Percentiles rank a stretch among this genome's conserved stretches.
Evolutionary conservation across 306 rosid genomes (phyloP).

Genomic region (Quercus engelmannii): DNA sequence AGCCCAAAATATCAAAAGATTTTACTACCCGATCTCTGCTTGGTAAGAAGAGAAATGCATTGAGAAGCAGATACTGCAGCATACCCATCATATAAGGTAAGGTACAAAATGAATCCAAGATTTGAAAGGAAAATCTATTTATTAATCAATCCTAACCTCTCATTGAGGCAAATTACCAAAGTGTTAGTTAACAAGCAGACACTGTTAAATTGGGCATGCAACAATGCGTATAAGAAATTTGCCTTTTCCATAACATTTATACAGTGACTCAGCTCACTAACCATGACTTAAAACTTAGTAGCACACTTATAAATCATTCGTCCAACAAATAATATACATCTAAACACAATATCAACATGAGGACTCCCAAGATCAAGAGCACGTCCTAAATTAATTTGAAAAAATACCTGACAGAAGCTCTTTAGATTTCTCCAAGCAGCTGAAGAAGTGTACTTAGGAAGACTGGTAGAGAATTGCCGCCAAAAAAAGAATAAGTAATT

Average conservation of each 20-base stretch:
- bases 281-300: not conserved
- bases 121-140: not conserved
- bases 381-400: not conserved
- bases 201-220: not conserved
- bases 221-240: not conserved
- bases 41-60: too few relatives aligned
- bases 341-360: not conserved
- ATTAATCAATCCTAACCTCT: not conserved
- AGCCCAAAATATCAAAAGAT: too few relatives aligned
- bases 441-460: conserved; percentile 79
- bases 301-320: not conserved
- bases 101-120: not conserved
- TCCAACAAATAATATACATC: not conserved
- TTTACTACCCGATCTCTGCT: too few relatives aligned
- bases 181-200: not conserved
- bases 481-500: conserved; percentile 17
- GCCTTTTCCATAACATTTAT: not conserved
- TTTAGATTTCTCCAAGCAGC: conserved; percentile 76
- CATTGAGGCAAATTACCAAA: not conserved
- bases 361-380: not conserved
- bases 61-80: too few relatives aligned
- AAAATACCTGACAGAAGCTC: conserved; percentile 61
- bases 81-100: too few relatives aligned
- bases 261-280: not conserved
- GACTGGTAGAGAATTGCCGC: conserved; percentile 66